Conservation (phyloP, 169 alveolate species). For the Plasmodium cynomolgi region DNA sequence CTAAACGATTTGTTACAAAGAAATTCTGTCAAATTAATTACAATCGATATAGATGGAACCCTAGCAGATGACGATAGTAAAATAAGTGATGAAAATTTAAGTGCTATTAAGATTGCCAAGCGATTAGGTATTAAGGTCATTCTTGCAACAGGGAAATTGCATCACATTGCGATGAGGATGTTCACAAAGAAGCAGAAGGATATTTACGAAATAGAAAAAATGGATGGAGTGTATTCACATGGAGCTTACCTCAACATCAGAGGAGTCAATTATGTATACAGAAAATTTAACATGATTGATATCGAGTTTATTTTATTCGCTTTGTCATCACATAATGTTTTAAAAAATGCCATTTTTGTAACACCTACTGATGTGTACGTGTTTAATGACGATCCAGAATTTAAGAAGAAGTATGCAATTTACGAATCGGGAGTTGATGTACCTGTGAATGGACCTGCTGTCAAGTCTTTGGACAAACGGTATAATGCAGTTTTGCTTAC, state of each 20-base stretch:
- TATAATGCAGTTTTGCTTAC: conserved; percentile 16
- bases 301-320: conserved; percentile 25
- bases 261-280: conserved; percentile 4
- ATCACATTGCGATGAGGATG: not conserved
- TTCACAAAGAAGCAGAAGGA: conserved; percentile 35
- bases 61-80: conserved; percentile 15
- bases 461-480: not conserved
- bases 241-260: conserved; percentile 38
- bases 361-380: conserved; percentile 31
- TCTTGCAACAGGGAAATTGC: conserved; percentile 36
- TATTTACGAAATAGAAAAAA: not conserved
- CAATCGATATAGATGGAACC: conserved; percentile 61
- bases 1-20: conserved; percentile 14
- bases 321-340: conserved; percentile 2
- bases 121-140: conserved; percentile 38
- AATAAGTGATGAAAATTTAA: conserved; percentile 33
- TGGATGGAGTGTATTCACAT: conserved; percentile 47
- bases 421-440: not conserved
- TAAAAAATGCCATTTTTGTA: conserved; percentile 18
- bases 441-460: not conserved
- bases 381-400: not conserved
- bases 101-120: conserved; percentile 6
- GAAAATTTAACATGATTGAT: conserved; percentile 25
- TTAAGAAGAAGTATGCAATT: not conserved
- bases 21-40: conserved; percentile 22